A percentile compares a stretch with the other conserved stretches of the same genome.
phyloP scores from a whole-genome alignment of 208 protist genomes.

The Leishmania tropica region DNA sequence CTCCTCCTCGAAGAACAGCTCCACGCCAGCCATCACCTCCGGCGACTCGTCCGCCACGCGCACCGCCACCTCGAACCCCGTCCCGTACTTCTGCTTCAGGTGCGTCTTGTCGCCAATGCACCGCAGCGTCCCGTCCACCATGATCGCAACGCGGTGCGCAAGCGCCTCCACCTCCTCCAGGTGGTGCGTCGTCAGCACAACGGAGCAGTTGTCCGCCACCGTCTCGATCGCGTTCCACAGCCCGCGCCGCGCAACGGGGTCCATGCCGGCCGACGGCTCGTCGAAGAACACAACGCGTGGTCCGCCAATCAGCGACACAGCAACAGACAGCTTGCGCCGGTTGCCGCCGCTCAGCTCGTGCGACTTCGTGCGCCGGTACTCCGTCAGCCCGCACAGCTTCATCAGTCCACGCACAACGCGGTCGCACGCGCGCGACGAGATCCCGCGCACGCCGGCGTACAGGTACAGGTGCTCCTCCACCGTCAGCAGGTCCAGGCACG shows the following conservation, averaged over 20 bases:
- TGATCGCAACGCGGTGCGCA: constrained; percentile 84
- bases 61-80: constrained; percentile 59
- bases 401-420: constrained; percentile 39
- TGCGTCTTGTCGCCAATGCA: constrained; percentile 88
- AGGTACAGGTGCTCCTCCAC: constrained; percentile 79
- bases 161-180: constrained; percentile 93
- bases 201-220: constrained; percentile 63
- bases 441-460: constrained; percentile 38
- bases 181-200: constrained; percentile 93
- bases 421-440: constrained; percentile 16
- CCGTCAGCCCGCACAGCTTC: constrained; percentile 43
- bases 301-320: constrained; percentile 84
- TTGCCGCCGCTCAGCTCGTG: constrained; percentile 78
- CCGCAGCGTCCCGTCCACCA: constrained; percentile 84
- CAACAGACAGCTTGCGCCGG: constrained; percentile 81
- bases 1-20: constrained; percentile 40
- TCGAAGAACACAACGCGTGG: constrained; percentile 79
- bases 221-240: constrained; percentile 81
- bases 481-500: constrained; percentile 90
- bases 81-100: constrained; percentile 84
- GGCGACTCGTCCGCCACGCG: constrained; percentile 27
- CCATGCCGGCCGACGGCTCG: constrained; percentile 91
- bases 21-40: constrained; percentile 10
- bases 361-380: constrained; percentile 39
- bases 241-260: constrained; percentile 74